phyloP scores from a whole-genome alignment of 2,329 filamentous ascomycete genomes.

The Juglanconis juglandina region DNA sequence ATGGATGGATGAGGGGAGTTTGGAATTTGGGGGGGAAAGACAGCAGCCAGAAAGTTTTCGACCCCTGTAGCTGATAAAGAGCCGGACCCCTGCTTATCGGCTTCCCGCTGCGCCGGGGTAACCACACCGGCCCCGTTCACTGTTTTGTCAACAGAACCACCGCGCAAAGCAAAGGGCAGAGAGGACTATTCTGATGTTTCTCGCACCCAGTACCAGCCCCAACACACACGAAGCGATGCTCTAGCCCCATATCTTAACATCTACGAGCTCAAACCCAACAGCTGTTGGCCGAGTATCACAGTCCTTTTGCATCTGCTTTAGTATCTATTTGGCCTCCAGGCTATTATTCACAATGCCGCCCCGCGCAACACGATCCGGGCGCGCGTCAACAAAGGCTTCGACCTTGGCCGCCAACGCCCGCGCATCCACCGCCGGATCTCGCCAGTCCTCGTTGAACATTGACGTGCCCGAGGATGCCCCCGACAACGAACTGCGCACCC shows the following conservation, averaged over 20 bases:
- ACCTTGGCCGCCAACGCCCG: conserved; percentile 40
- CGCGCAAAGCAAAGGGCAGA: background rate
- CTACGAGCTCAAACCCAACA: background rate
- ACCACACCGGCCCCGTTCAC: conserved; percentile 8
- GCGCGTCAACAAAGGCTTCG: conserved; percentile 40
- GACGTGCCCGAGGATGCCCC: conserved; percentile 69
- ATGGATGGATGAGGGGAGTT: background rate
- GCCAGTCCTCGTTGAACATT: conserved; percentile 40
- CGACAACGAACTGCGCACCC: conserved; percentile 66
- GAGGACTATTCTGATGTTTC: background rate
- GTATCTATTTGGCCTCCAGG: conserved; percentile 15
- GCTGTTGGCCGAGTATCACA: background rate
- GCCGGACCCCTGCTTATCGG: conserved; percentile 2
- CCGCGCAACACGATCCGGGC: conserved; percentile 44
- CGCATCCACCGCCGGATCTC: conserved; percentile 42
- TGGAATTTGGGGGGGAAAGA: background rate
- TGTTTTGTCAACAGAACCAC: conserved; percentile 15
- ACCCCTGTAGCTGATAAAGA: background rate
- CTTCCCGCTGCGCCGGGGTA: conserved; percentile 12
- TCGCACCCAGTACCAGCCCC: background rate
- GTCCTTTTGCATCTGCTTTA: conserved; percentile 16
- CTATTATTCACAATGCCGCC: conserved; percentile 42
- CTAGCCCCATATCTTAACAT: background rate
- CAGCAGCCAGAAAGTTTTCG: conserved; percentile 17
- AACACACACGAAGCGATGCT: background rate